A percentile compares a stretch with the other conserved stretches of the same genome.
Conservation (phyloP, 108 stramenopile genomes). For the Cylindrotheca closterium region DNA sequence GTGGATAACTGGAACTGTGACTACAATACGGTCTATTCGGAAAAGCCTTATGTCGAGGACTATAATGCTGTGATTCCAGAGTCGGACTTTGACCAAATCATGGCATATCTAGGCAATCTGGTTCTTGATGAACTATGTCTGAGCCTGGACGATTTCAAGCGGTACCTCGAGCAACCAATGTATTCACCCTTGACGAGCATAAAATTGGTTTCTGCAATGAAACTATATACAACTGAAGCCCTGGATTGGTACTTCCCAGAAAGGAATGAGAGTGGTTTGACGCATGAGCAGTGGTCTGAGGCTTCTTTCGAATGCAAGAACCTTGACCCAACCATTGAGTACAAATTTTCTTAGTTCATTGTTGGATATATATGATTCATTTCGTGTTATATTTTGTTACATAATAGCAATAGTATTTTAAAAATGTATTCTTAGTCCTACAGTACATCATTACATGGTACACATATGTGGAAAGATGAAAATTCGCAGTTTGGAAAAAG, state of each 20-base stretch:
- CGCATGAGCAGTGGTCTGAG: conserved; percentile 11
- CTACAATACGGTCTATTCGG: conserved; percentile 12
- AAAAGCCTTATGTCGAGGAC: conserved; percentile 9
- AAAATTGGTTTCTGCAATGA: conserved; percentile 5
- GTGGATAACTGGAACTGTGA: conserved; percentile 32
- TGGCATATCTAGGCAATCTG: conserved; percentile 23
- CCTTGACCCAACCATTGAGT: too few relatives aligned
- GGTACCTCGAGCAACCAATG: neutral
- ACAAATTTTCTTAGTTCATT: too few relatives aligned
- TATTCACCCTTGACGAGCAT: conserved; percentile 2
- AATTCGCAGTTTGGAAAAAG: too few relatives aligned
- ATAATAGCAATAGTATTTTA: too few relatives aligned
- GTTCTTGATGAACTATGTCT: conserved; percentile 35
- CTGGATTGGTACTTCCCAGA: conserved; percentile 19
- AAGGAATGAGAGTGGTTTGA: conserved; percentile 2
- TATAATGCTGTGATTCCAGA: conserved; percentile 6
- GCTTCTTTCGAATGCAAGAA: conserved; percentile 12
- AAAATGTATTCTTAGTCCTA: too few relatives aligned
- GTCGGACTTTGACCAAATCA: neutral
- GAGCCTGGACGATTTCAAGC: conserved; percentile 19
- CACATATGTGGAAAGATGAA: too few relatives aligned
- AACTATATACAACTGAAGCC: conserved; percentile 4
- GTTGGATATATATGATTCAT: too few relatives aligned
- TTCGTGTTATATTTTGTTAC: too few relatives aligned
- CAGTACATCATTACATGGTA: too few relatives aligned